Evolutionary conservation across 352 stramenopile species (phyloP).

Genomic region (Pythium dissotocum): DNA sequence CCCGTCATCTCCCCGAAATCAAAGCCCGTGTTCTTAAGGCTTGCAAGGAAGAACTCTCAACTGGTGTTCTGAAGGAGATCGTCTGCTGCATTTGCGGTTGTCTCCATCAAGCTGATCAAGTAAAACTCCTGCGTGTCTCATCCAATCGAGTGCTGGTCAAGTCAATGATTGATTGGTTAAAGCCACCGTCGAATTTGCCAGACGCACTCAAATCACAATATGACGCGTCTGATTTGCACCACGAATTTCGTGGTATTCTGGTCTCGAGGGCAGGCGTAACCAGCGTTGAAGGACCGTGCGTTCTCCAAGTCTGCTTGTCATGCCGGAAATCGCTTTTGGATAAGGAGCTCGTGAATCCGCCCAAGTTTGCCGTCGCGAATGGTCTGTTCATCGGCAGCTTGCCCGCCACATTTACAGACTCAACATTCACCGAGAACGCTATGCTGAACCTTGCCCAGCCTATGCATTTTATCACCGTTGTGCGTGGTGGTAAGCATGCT

Average conservation of each 20-base stretch:
- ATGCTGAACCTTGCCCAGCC: constrained; percentile 31
- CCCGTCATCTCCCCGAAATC: background rate
- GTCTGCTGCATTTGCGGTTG: constrained; percentile 17
- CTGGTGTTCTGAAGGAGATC: too few relatives aligned
- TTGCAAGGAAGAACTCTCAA: background rate
- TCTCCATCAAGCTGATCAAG: background rate
- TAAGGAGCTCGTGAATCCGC: constrained; percentile 3
- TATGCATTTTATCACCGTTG: constrained; percentile 24
- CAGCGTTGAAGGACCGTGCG: background rate
- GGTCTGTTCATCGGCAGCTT: constrained; percentile 12
- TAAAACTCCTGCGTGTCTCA: background rate
- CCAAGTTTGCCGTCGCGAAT: constrained; percentile 16
- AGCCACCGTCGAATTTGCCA: constrained; percentile 3
- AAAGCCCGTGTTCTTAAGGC: background rate
- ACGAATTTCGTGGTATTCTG: constrained; percentile 6
- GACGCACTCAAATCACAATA: background rate
- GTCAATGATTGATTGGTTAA: background rate
- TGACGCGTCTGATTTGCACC: background rate
- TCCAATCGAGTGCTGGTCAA: background rate
- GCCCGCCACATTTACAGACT: constrained; percentile 1
- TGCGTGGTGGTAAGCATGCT: constrained; percentile 19
- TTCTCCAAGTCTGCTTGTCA: background rate
- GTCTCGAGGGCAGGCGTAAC: constrained; percentile 16
- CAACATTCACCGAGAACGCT: constrained; percentile 21
- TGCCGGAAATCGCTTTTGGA: background rate